Conservation (phyloP, 2,329 filamentous ascomycete species). For the Scedosporium boydii region DNA sequence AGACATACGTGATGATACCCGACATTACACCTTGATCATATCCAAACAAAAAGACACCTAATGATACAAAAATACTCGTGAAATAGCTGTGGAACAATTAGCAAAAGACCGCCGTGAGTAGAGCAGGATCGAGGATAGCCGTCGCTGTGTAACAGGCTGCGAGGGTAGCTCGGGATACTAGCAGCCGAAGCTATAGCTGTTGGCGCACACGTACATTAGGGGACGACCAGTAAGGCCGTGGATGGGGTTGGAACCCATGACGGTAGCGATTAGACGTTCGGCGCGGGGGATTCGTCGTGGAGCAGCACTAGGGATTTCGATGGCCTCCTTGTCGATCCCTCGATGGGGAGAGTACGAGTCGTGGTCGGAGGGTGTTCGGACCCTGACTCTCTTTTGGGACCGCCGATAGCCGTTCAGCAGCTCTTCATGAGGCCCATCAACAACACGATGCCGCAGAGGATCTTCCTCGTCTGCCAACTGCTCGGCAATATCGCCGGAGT, state of each 20-base stretch:
- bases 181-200: not conserved
- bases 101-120: constrained; percentile 10
- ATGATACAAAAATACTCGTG: constrained; percentile 80
- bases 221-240: constrained; percentile 94
- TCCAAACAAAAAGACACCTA: constrained; percentile 81
- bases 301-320: constrained; percentile 64
- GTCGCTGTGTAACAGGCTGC: constrained; percentile 10
- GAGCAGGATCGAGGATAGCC: not conserved
- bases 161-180: not conserved
- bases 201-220: constrained; percentile 56
- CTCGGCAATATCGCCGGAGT: constrained; percentile 91
- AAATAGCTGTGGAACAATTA: constrained; percentile 60
- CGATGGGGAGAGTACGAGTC: constrained; percentile 12
- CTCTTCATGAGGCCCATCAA: constrained; percentile 55
- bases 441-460: constrained; percentile 63
- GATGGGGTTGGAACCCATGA: constrained; percentile 77
- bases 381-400: constrained; percentile 23
- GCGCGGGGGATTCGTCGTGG: constrained; percentile 53
- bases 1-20: constrained; percentile 53
- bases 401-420: constrained; percentile 43
- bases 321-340: constrained; percentile 61
- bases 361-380: constrained; percentile 11
- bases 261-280: constrained; percentile 63
- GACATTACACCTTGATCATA: constrained; percentile 92
- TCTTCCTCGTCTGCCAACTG: constrained; percentile 78